These are phyloP conservation scores for Eucalyptus melliodora DNA, from an alignment of 345 rosid species.

Conservation along the genomic window DNA sequence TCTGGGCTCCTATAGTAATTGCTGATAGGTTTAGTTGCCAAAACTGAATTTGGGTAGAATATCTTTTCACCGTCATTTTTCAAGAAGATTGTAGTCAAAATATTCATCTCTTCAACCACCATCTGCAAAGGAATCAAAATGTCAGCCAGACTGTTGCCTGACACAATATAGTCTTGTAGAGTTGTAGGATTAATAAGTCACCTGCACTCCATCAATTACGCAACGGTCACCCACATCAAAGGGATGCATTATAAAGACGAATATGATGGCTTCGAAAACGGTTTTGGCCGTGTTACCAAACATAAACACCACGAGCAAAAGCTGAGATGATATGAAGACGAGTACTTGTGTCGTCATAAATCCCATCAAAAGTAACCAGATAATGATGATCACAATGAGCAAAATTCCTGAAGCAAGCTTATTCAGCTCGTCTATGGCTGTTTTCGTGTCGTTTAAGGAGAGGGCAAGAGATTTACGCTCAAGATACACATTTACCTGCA, in stretches of 20 bases:
- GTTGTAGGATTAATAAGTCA: neutral
- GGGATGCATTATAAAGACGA: conserved; percentile 78
- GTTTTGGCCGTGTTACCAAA: conserved; percentile 56
- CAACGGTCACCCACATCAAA: conserved; percentile 82
- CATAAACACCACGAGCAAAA: conserved; percentile 37
- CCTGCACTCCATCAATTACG: conserved; percentile 74
- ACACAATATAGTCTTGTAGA: neutral
- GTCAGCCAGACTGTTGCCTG: neutral
- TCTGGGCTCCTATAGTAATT: conserved; percentile 72
- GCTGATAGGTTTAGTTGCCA: conserved; percentile 52
- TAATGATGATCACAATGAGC: conserved; percentile 16
- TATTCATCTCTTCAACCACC: conserved; percentile 83
- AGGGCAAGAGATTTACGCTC: conserved; percentile 52
- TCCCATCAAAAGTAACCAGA: conserved; percentile 51
- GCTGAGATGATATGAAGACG: conserved; percentile 46
- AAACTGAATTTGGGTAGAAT: conserved; percentile 48
- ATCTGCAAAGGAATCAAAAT: conserved; percentile 23
- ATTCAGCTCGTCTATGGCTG: conserved; percentile 65
- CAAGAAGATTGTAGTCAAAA: conserved; percentile 60
- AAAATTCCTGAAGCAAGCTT: conserved; percentile 29
- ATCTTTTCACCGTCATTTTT: conserved; percentile 67
- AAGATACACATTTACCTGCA: conserved; percentile 45
- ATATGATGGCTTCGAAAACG: conserved; percentile 58
- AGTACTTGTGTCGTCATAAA: conserved; percentile 34
- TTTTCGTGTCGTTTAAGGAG: conserved; percentile 53